Conservation (phyloP, 345 rosid species). For the Salix suchowensis region DNA sequence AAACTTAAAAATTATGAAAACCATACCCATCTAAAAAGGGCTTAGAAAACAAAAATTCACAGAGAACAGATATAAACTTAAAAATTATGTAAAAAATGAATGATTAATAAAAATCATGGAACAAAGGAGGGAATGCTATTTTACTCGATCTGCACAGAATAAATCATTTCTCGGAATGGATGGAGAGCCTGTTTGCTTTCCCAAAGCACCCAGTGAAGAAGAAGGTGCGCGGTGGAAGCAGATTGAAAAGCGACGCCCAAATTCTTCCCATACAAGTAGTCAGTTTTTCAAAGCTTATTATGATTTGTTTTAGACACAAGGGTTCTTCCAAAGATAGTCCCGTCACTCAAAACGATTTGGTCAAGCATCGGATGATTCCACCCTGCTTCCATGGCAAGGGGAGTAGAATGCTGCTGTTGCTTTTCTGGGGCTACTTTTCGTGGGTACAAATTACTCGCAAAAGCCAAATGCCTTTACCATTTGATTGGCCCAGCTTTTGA, state of each 20-base stretch:
- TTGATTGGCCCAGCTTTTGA: not conserved
- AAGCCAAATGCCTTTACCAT: not conserved
- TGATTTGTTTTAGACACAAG: not conserved
- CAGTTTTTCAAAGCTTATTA: too few species aligned
- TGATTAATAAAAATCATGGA: too few species aligned
- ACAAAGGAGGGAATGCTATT: too few species aligned
- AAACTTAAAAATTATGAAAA: too few species aligned
- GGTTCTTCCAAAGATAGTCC: not conserved
- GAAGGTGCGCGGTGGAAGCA: not conserved
- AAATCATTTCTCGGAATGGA: not conserved
- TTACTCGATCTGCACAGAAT: not conserved
- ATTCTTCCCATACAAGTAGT: not conserved
- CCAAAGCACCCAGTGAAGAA: not conserved
- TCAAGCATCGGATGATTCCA: not conserved
- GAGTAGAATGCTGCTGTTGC: not conserved
- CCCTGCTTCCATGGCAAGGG: not conserved
- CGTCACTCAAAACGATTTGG: not conserved
- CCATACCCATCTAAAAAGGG: too few species aligned
- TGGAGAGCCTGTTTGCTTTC: not conserved
- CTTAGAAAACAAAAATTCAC: too few species aligned
- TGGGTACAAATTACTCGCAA: not conserved
- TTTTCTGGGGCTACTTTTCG: not conserved
- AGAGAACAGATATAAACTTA: too few species aligned
- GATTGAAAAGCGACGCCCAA: not conserved
- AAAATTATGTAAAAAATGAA: too few species aligned